A percentile compares a stretch with the other conserved stretches of the same genome.
Evolutionary conservation across 2,329 filamentous ascomycete genomes (phyloP).

Genomic region (Setomelanomma holmii): DNA sequence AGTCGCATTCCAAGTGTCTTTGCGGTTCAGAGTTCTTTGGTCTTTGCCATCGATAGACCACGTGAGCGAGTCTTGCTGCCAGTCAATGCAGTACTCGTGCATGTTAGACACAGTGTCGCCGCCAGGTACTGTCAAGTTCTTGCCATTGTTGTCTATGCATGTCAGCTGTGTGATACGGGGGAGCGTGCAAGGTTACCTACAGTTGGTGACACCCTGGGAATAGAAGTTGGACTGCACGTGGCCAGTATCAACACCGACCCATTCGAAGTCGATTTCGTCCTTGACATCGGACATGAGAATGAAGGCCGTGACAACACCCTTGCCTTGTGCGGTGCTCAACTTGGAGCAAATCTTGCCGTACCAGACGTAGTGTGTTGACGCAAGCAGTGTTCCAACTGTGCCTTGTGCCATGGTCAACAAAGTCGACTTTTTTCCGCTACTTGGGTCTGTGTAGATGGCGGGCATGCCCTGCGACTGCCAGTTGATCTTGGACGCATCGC

Average conservation of each 20-base stretch:
- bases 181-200: constrained; percentile 61
- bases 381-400: constrained; percentile 86
- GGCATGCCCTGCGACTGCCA: constrained; percentile 89
- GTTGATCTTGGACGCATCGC: constrained; percentile 78
- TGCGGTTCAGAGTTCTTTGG: constrained; percentile 75
- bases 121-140: constrained; percentile 66
- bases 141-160: constrained; percentile 72
- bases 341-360: constrained; percentile 90
- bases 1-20: constrained; percentile 85
- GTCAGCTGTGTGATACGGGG: constrained; percentile 18
- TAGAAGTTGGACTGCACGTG: constrained; percentile 95
- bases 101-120: constrained; percentile 76
- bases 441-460: constrained; percentile 65
- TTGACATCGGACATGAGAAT: constrained; percentile 95
- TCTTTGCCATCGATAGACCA: constrained; percentile 87
- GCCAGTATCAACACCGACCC: constrained; percentile 78
- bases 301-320: constrained; percentile 95
- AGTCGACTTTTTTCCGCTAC: constrained; percentile 51
- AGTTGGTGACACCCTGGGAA: constrained; percentile 90
- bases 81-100: constrained; percentile 92
- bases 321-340: constrained; percentile 82
- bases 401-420: constrained; percentile 88
- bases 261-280: constrained; percentile 98
- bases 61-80: constrained; percentile 83
- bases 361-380: constrained; percentile 90